Evolutionary conservation across 1,284 basidiomycete genomes (phyloP), one percentile per base, ranked within the genome.

Genomic region (Papiliotrema terrestris): DNA sequence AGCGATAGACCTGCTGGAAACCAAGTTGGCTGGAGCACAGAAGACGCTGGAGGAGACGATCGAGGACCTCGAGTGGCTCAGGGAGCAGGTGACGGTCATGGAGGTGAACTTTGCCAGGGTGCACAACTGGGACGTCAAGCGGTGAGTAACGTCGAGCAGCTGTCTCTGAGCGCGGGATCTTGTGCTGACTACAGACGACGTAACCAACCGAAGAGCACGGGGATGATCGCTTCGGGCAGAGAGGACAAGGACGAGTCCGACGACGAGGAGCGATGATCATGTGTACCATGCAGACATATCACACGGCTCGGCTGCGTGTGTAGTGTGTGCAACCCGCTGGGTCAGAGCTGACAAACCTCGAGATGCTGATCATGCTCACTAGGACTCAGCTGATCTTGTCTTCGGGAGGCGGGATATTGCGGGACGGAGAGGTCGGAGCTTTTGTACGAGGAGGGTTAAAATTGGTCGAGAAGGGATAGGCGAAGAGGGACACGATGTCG

Each of bases 31-130:
- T 1, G 80, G 83, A 0, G 93, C 95, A 0, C 83, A 90, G 69
- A 79, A 79, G 36, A 86, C 81, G 57, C 78, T 95, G 42, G 71
- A 79, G 32, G 84, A 86, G 66, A 86, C 88, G 0, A 81, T 87
- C 50, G 90, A 93, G 68, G 96, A 98, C 73, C 80, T 97, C 29
- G 93, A 93, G 69, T 98, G 92, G 73, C 78, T 98, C 58, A 82
- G 93, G 52, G 95, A 98, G 72, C 95, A 98, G 75, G 83, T 95
- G 51, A 98, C 95, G 3, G 85, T 96, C 15, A 97, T 97, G 89
- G 94, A 98, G 73, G 95, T 98, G 58, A 98, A 98, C 74, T 95
- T 91, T 25, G 95, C 95, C 8, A 81, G 95, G 37, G 88, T 97
- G 52, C 97, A 96, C 75, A 98, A 98, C 73, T 77, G 75, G 75